Base-by-base conservation (phyloP, 805 yeast genomes). In the Nakazawaea pomicola region DNA sequence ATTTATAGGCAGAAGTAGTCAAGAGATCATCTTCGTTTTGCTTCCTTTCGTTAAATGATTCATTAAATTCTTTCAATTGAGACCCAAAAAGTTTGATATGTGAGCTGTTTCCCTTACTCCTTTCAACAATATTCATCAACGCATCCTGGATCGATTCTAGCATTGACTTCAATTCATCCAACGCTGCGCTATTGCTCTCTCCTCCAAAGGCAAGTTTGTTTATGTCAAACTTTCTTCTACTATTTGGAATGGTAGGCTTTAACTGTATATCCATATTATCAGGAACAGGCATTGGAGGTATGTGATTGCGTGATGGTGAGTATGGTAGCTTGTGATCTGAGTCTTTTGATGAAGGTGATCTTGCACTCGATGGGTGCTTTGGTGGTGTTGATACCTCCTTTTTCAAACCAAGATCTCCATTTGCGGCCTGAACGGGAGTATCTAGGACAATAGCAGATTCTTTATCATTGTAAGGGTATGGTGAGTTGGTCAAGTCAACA, bases 271-370 rank as follows among this genome's bases (percentile, higher is more conserved):
- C 38, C 45, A 42, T 42, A 23, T 37, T 36, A 2, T 37, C 41
- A 12, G 45, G 45, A 4, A 42, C 41, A 8, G 45, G 45, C 21
- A 42, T 35, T 4, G 45, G 45, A 4, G 45, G 45, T 12, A 37
- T 42, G 30, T n/a, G 35, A 7, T 28, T 34, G 10, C 36, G 29
- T 10, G 45, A 34, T 15, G 43, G 43, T 2, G 43, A 40, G 16
- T 34, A 40, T 23, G 43, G 43, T 10, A 38, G 33, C n/a, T n/a
- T 21, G 8, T 23, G 33, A 25, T 8, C 25, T 24, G 38, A 18
- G 4, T 16, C 21, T 23, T 35, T 20, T 10, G 30, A 28, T 12
- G 30, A 28, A 12, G 30, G 30, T 11, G 33, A 30, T 9, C 14
- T 29, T 7, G 3, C 11, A 18, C 12, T 29, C 12, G 12, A 16